A percentile compares a stretch with the other conserved stretches of the same genome.
Evolutionary conservation across 768 basidiomycete genomes (phyloP).

Genomic region (Scleroderma bovista): DNA sequence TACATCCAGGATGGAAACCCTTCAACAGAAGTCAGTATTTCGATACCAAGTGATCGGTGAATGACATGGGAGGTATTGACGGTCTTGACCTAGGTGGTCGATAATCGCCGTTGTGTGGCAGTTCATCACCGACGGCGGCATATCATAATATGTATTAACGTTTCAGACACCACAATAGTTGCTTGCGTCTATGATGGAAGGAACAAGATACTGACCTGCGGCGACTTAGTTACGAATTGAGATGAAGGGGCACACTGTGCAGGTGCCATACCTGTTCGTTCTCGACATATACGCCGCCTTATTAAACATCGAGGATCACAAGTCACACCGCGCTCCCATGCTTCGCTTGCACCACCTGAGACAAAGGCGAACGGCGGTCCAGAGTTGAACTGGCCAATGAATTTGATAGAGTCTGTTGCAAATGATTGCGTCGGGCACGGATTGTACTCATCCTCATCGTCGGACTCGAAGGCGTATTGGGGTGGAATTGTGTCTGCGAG

Average conservation of each 20-base stretch:
- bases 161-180: slow-evolving; percentile 49
- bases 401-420: slow-evolving; percentile 27
- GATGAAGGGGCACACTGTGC: no score
- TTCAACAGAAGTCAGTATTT: slow-evolving; percentile 13
- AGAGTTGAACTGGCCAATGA: slow-evolving; percentile 33
- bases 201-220: slow-evolving; percentile 48
- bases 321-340: slow-evolving; percentile 46
- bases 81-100: no score
- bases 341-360: slow-evolving; percentile 39
- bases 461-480: slow-evolving; percentile 59
- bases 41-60: neutral
- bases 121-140: slow-evolving; percentile 49
- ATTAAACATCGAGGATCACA: slow-evolving; percentile 46
- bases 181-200: slow-evolving; percentile 43
- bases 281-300: slow-evolving; percentile 41
- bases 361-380: slow-evolving; percentile 37
- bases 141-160: slow-evolving; percentile 28
- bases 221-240: slow-evolving; percentile 1
- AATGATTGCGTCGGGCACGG: slow-evolving; percentile 25
- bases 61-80: slow-evolving; percentile 4
- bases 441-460: slow-evolving; percentile 61
- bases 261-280: slow-evolving; percentile 35
- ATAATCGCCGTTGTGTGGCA: slow-evolving; percentile 41
- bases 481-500: slow-evolving; percentile 52
- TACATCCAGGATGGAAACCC: slow-evolving; percentile 46